Conservation (phyloP, 192 early-diverging fungal species). For the Backusella liffmaniae region DNA sequence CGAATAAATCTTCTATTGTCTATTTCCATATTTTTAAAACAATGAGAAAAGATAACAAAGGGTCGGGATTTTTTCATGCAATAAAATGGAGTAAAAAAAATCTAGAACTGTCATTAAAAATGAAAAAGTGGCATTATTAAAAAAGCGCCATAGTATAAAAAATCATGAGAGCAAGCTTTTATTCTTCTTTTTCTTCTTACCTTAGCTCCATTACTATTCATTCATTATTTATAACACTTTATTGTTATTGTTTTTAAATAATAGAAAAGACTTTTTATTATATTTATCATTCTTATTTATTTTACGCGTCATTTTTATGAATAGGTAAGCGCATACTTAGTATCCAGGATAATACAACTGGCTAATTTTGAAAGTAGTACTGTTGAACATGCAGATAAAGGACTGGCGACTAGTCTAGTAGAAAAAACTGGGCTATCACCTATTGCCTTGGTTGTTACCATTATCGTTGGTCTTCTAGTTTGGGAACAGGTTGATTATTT, state of each 20-base stretch:
- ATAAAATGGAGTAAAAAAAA: neutral
- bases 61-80: neutral
- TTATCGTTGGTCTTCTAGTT: slow-evolving; percentile 28
- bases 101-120: neutral
- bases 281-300: neutral
- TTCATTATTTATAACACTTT: neutral
- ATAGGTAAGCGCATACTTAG: neutral
- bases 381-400: neutral
- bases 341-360: neutral
- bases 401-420: neutral
- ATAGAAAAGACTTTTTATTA: neutral
- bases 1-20: neutral
- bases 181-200: neutral
- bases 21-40: neutral
- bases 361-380: neutral
- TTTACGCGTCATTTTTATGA: neutral
- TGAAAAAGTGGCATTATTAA: neutral
- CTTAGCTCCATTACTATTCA: neutral
- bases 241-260: neutral
- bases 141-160: neutral
- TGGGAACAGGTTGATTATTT: slow-evolving; percentile 40
- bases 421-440: slow-evolving; percentile 22
- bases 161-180: neutral
- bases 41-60: neutral
- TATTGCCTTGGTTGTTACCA: slow-evolving; percentile 17